Conservation (phyloP, 192 early-diverging fungal species). For the Allomyces arbusculus region DNA sequence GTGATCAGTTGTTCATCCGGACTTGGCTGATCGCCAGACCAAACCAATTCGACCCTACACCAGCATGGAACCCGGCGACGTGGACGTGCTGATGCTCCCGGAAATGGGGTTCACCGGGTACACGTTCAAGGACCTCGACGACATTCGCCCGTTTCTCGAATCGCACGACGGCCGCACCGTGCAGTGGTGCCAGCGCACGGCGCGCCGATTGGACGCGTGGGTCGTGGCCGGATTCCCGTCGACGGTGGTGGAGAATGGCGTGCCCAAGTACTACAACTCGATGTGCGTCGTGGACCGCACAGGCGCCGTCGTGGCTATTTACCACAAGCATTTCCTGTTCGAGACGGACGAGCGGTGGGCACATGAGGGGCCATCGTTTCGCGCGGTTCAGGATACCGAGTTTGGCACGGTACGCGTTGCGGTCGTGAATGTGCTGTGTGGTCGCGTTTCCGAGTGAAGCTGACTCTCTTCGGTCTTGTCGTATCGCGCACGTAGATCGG, state of each 20-base stretch:
- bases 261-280: slow-evolving; percentile 10
- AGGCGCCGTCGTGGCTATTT: slow-evolving; percentile 9
- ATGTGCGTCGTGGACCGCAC: slow-evolving; percentile 14
- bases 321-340: slow-evolving; percentile 31
- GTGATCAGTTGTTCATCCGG: no score
- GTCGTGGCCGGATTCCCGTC: slow-evolving; percentile 24
- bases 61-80: neutral
- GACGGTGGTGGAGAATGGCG: neutral
- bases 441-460: no score
- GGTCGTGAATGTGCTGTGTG: no score
- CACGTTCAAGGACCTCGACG: slow-evolving; percentile 9
- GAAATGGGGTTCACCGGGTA: slow-evolving; percentile 31
- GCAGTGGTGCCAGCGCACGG: slow-evolving; percentile 13
- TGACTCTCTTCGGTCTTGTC: no score
- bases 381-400: neutral
- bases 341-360: slow-evolving; percentile 26
- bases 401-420: neutral
- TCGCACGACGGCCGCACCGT: slow-evolving; percentile 6
- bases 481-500: no score
- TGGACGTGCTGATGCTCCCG: slow-evolving; percentile 21
- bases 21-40: no score
- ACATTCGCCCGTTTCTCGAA: slow-evolving; percentile 14
- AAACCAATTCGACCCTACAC: neutral
- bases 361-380: slow-evolving; percentile 12
- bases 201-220: slow-evolving; percentile 8